phyloP scores from a whole-genome alignment of 2,329 filamentous ascomycete species.

The Botrytis fragariae region DNA sequence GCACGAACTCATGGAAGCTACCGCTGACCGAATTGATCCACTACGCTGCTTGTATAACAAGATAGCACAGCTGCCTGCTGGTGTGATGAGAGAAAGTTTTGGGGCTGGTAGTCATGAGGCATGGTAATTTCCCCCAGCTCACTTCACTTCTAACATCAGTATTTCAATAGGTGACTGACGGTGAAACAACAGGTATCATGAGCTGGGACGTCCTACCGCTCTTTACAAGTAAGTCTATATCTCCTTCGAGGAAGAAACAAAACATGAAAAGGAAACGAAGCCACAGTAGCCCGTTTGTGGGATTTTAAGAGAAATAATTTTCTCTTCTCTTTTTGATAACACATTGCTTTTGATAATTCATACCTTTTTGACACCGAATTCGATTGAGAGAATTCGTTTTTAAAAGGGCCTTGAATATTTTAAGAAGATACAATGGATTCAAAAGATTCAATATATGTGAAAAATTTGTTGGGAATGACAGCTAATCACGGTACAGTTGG shows the following conservation, averaged over 20 bases:
- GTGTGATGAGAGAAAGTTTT: background rate
- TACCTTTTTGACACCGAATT: background rate
- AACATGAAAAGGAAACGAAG: background rate
- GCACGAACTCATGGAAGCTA: constrained; percentile 1
- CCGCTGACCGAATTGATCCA: background rate
- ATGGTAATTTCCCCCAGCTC: background rate
- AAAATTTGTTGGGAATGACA: background rate
- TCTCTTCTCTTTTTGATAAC: background rate
- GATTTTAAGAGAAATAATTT: fast-evolving
- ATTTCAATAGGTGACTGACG: background rate
- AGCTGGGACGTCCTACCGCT: constrained; percentile 28
- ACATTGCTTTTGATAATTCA: background rate
- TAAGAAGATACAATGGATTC: background rate
- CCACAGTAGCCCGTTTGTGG: background rate
- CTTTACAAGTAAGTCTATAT: constrained; percentile 30
- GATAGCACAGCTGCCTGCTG: background rate
- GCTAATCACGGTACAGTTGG: constrained; percentile 27
- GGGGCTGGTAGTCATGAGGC: background rate
- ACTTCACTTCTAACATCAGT: background rate
- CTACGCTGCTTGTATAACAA: background rate
- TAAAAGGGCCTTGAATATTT: fast-evolving
- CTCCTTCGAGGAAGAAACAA: background rate
- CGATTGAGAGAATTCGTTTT: background rate
- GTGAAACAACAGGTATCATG: constrained; percentile 22
- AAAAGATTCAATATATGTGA: background rate